Evolutionary conservation across 441 rosid genomes (phyloP), one percentile per base, ranked within the genome.

Genomic region (Populus hybrid): DNA sequence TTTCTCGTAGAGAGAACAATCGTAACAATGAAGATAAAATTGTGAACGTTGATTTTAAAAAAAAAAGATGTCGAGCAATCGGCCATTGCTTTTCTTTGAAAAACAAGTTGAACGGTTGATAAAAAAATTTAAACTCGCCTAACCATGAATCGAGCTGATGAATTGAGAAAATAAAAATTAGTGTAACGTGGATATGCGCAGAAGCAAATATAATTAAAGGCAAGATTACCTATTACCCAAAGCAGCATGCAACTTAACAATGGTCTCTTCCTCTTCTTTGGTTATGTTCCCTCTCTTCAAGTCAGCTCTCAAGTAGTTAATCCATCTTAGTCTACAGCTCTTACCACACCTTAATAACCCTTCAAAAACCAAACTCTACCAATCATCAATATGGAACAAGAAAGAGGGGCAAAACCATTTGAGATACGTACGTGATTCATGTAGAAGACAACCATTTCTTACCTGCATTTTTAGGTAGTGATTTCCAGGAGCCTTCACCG

Each of bases 301-400:
- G 78, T 91, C 96, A 4, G 85, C 69, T 86, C 89, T 87, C 77
- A 94, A 77, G 81, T 94, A 92, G 64, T 94, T 94, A 67, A 92
- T 88, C 98, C 98, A 94, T 81, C 97, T 82, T 77, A 94, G 80
- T 81, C 98, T 86, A 83, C 98, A 94, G 72, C 98, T 92, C 84
- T 92, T 94, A 28, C 97, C 98, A 50, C 98, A 94, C 81, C 98
- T 91, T 76, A 86, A 73, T 67, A 94, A 83, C 42, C 98, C 98
- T 94, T 72, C 74, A 78, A 32, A 66, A 14, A 0, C 6, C 18
- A 46, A 46, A 46, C 57, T 46, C 57, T 46, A 46, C 4, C 20
- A 14, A 46, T 2, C 50, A 40, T 11, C 50, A 40, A 40, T 40
- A 10, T 11, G 50, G 50, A 40, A 40, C 50, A 46, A 28, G 35